Percentiles rank a stretch among this genome's conserved stretches.
phyloP scores from a whole-genome alignment of 768 basidiomycete genomes.

The Tylopilus plumbeoviolaceoides region DNA sequence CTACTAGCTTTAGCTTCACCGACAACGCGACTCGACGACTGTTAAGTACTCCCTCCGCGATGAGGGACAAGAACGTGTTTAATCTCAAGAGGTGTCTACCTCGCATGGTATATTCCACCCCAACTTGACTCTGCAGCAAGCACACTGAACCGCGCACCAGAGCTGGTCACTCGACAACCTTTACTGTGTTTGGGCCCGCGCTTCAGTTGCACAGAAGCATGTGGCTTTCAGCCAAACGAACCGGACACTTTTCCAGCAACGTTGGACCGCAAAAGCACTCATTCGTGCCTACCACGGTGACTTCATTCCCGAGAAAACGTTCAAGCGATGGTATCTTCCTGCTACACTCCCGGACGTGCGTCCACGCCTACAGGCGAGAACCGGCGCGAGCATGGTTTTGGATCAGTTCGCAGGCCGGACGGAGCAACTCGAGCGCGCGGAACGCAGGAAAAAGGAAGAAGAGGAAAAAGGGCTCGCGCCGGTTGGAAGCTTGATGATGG shows the following conservation, averaged over 20 bases:
- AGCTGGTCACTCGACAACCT: constrained; percentile 88
- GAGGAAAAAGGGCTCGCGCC: constrained; percentile 70
- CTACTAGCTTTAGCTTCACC: too few relatives aligned
- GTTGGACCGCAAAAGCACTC: constrained; percentile 83
- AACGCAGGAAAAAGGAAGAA: constrained; percentile 50
- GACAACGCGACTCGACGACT: constrained; percentile 5
- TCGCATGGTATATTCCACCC: constrained; percentile 58
- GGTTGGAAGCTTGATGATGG: constrained; percentile 92
- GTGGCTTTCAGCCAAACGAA: constrained; percentile 55
- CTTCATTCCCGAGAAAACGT: constrained; percentile 86
- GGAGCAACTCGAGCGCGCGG: constrained; percentile 35
- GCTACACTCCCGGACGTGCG: constrained; percentile 81
- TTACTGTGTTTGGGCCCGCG: constrained; percentile 85
- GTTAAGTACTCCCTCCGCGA: too few relatives aligned
- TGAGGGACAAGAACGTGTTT: constrained; percentile 49
- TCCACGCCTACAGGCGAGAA: constrained; percentile 40
- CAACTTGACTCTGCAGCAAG: background rate
- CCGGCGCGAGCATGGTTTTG: constrained; percentile 40
- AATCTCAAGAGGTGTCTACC: constrained; percentile 56
- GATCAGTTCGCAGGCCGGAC: constrained; percentile 59
- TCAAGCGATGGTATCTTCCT: constrained; percentile 95
- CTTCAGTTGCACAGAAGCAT: constrained; percentile 40
- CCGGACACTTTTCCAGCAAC: constrained; percentile 81
- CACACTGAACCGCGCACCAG: constrained; percentile 37
- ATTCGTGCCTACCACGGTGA: constrained; percentile 95